Evolutionary conservation across 2,329 filamentous ascomycete genomes (phyloP).

Genomic region (Ophiognomonia clavigignenti-juglandacearum): DNA sequence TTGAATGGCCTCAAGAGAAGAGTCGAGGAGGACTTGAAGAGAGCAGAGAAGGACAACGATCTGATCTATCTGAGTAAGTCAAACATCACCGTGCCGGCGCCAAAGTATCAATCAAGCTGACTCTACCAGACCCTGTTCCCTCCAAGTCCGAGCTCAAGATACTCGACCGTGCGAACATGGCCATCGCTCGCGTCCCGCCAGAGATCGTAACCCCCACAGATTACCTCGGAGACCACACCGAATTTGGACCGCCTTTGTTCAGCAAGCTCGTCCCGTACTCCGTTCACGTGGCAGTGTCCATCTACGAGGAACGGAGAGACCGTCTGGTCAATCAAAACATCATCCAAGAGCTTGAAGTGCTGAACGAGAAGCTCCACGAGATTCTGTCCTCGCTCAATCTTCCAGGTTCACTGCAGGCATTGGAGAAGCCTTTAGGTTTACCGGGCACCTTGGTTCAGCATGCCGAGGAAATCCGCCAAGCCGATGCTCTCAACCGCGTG

Average conservation of each 20-base stretch:
- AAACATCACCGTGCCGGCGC: background rate
- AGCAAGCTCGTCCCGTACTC: conserved; percentile 91
- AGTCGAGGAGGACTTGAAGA: conserved; percentile 81
- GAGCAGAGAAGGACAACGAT: conserved; percentile 94
- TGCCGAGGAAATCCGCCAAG: conserved; percentile 88
- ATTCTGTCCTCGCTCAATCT: conserved; percentile 78
- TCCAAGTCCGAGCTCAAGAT: conserved; percentile 83
- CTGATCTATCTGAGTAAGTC: conserved; percentile 80
- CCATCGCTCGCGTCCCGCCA: conserved; percentile 69
- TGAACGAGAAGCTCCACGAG: conserved; percentile 77
- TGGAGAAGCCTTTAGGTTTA: conserved; percentile 89
- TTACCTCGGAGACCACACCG: conserved; percentile 71
- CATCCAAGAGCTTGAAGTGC: conserved; percentile 73
- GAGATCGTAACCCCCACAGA: conserved; percentile 78
- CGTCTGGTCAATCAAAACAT: conserved; percentile 86
- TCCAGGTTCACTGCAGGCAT: conserved; percentile 85
- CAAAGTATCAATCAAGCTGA: conserved; percentile 24
- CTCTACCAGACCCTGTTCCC: conserved; percentile 61
- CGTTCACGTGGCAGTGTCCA: conserved; percentile 89
- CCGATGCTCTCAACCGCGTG: conserved; percentile 75
- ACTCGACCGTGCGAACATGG: conserved; percentile 87
- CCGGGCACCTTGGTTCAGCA: conserved; percentile 83
- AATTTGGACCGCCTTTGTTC: conserved; percentile 82
- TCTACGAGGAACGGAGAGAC: conserved; percentile 89
- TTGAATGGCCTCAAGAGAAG: conserved; percentile 76